Base-by-base conservation (phyloP, 1,284 basidiomycete species). In the Phaffia rhodozyma region DNA sequence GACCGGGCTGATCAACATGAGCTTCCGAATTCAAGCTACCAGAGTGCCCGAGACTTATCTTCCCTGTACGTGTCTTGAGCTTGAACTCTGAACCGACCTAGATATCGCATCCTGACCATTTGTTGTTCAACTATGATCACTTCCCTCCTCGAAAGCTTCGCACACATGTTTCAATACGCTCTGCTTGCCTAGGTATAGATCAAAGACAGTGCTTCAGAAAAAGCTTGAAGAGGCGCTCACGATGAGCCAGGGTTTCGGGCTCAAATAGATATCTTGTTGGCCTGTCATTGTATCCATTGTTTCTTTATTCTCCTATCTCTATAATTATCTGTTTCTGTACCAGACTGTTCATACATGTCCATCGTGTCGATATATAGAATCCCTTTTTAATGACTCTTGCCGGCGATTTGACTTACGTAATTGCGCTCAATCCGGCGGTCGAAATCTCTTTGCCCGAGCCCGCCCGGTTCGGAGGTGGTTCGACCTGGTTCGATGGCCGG, bases 1-100 rank as follows among this genome's bases (percentile, higher is more conserved):
- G 21, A 71, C 70, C 0, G 70, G 70, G 4, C 43, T 66, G 29
- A 49, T 51, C 34, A 52, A 56, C 23, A 55, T 66, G 30, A 38
- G 27, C n/a, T 66, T 66, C 53, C 9, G 59, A 16, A 48, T 66
- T 1, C 59, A 61, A 47, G 60, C 43, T 27, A 57, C 55, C 5
- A 29, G 34, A 13, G 56, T 27, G 21, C 51, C 64, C 23, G 32
- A 49, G 5, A 30, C 30, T 2, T 57, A 62, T 29, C 56, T 66
- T 23, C 64, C 64, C 2, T 62, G 63, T 65, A n/a, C 13, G 57
- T 60, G 20, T 55, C 20, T 50, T 47, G 7, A n/a, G 7, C n/a
- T 20, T 29, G 0, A 5, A 16, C 9, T 25, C 25, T 23, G 1
- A 2, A 9, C 23, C n/a, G 11, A 20, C 9, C 18, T 61, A n/a